A percentile compares a stretch with the other conserved stretches of the same genome.
Evolutionary conservation across 2,329 filamentous ascomycete species (phyloP).

Genomic region (Alternaria novae-zelandiae): DNA sequence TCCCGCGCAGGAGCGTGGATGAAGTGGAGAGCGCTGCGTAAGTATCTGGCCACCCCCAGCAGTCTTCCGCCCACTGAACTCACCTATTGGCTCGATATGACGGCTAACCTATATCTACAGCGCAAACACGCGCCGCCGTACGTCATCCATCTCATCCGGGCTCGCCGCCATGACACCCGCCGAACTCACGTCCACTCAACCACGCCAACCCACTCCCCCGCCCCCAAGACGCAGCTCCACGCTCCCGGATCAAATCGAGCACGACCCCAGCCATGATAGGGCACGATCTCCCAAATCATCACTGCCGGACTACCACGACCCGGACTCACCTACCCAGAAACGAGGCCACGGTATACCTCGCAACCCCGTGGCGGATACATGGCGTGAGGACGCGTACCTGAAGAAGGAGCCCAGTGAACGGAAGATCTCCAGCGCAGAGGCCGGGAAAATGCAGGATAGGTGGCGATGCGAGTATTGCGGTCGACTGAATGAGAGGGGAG

Average conservation of each 20-base stretch:
- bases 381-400: conserved; percentile 11
- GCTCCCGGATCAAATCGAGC: conserved; percentile 1
- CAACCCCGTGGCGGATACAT: conserved; percentile 12
- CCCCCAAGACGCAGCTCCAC: neutral
- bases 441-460: conserved; percentile 1
- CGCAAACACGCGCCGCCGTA: neutral
- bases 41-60: neutral
- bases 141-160: conserved; percentile 1
- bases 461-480: conserved; percentile 13
- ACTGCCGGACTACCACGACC: conserved; percentile 4
- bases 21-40: conserved; percentile 9
- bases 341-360: neutral
- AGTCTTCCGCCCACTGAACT: neutral
- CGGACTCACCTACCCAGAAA: conserved; percentile 2
- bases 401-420: neutral
- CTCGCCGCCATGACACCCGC: neutral
- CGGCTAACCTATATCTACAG: neutral
- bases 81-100: no score
- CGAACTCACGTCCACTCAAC: neutral
- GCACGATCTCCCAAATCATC: neutral
- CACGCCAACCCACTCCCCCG: neutral
- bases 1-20: neutral
- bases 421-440: neutral
- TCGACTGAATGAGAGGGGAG: neutral
- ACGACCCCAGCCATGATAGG: conserved; percentile 3